Conservation (phyloP, 2,329 filamentous ascomycete species). For the Metarhizium guizhouense region DNA sequence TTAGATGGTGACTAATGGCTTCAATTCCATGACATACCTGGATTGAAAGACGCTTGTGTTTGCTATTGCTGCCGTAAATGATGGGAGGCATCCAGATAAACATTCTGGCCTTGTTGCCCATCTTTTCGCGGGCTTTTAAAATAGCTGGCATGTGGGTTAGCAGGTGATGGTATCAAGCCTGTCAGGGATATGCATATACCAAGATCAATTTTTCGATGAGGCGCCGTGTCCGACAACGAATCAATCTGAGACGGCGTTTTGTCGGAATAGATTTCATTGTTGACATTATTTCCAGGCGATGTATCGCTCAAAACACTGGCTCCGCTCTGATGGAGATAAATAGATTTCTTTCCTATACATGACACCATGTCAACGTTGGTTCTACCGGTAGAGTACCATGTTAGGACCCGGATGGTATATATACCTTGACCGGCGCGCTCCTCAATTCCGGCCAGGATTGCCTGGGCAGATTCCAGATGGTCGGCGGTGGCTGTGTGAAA, state of each 20-base stretch:
- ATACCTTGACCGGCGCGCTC: conserved; percentile 1
- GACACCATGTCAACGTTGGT: background rate
- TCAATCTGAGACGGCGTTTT: background rate
- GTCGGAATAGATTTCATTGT: background rate
- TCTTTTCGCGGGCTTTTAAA: background rate
- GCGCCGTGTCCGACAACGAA: background rate
- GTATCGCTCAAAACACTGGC: background rate
- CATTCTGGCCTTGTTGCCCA: background rate
- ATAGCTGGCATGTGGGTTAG: background rate
- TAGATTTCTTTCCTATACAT: background rate
- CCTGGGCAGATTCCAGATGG: background rate
- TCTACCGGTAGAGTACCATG: background rate
- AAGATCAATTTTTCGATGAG: conserved; percentile 1
- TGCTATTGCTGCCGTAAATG: conserved; percentile 3
- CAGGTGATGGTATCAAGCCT: background rate
- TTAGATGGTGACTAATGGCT: no score
- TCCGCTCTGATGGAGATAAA: conserved; percentile 1
- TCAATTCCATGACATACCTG: background rate
- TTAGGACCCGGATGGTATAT: background rate
- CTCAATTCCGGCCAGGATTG: background rate
- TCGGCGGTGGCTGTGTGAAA: background rate
- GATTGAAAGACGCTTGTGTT: conserved; percentile 1
- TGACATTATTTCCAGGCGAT: background rate
- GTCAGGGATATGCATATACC: background rate
- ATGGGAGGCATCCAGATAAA: conserved; percentile 1